These are phyloP conservation scores for Trypanosoma avium DNA, from an alignment of 208 protist genomes.

Conservation along the genomic window DNA sequence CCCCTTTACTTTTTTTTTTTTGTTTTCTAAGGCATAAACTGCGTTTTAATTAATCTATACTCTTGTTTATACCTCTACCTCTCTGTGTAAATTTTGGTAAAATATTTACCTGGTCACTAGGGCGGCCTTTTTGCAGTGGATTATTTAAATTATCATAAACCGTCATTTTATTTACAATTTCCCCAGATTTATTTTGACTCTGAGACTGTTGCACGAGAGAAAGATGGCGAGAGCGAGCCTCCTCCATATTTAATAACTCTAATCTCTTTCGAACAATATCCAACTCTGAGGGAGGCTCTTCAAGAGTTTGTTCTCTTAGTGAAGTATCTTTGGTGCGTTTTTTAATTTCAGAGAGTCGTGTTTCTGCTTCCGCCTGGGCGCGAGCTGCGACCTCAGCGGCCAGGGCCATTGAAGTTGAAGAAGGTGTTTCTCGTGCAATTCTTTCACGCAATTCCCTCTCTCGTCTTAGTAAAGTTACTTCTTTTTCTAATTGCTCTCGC, in stretches of 20 bases:
- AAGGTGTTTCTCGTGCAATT: slow-evolving; percentile 3
- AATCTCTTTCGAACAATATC: slow-evolving; percentile 53
- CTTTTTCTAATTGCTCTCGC: slow-evolving; percentile 45
- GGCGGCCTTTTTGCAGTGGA: too few relatives aligned
- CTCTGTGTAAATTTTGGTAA: slow-evolving; percentile 2
- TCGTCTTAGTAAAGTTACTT: slow-evolving; percentile 39
- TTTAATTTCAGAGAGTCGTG: slow-evolving; percentile 36
- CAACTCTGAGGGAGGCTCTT: slow-evolving; percentile 28
- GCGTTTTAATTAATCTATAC: too few relatives aligned
- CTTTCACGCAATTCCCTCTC: slow-evolving; percentile 43
- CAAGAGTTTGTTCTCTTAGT: slow-evolving; percentile 23
- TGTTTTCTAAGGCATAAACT: too few relatives aligned
- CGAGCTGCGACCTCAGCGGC: slow-evolving; percentile 27
- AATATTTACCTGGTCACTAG: not conserved
- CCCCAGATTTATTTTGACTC: too few relatives aligned
- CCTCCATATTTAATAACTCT: slow-evolving; percentile 52
- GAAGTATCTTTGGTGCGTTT: slow-evolving; percentile 25
- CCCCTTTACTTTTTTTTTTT: too few relatives aligned
- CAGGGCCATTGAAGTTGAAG: slow-evolving; percentile 17
- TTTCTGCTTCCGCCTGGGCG: slow-evolving; percentile 37
- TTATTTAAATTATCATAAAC: too few relatives aligned
- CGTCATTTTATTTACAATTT: too few relatives aligned
- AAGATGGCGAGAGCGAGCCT: slow-evolving; percentile 24
- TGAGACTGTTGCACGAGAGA: too few relatives aligned
- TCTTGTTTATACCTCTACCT: too few relatives aligned